These are phyloP conservation scores for Trichoderma koningii DNA, from an alignment of 2,329 filamentous ascomycete species.

Conservation along the genomic window DNA sequence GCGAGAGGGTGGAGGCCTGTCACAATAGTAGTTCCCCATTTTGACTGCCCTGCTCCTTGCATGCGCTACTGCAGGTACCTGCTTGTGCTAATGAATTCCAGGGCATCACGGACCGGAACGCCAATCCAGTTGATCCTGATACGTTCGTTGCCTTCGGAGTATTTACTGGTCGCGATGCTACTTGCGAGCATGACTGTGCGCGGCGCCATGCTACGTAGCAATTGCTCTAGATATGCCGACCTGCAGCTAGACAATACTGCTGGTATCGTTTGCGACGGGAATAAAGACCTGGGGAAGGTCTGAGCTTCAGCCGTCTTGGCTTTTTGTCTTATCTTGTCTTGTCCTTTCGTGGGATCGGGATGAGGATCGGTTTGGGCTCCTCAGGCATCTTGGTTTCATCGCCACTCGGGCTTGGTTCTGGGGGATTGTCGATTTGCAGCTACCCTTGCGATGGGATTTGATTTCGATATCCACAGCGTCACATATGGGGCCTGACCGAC, in stretches of 20 bases:
- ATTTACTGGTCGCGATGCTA: background rate
- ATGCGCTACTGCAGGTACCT: too few relatives aligned
- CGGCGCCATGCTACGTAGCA: background rate
- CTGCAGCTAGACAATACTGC: too few relatives aligned
- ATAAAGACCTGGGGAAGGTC: background rate
- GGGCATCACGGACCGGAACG: conserved; percentile 6
- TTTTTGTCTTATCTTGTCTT: background rate
- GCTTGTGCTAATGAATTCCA: background rate
- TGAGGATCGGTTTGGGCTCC: too few relatives aligned
- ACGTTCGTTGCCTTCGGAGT: too few relatives aligned
- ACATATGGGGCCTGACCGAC: background rate
- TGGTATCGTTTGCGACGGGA: background rate
- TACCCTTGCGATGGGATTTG: background rate
- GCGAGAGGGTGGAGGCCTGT: background rate
- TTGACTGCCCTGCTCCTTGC: background rate
- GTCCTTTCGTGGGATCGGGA: too few relatives aligned
- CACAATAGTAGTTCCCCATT: conserved; percentile 4
- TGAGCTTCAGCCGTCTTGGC: background rate
- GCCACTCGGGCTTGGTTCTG: background rate
- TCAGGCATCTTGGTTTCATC: background rate
- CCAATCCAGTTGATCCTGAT: background rate
- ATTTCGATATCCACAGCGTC: conserved; percentile 23
- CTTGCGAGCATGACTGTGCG: background rate
- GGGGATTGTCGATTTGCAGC: conserved; percentile 8
- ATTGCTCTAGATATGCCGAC: too few relatives aligned